Evolutionary conservation across 148 eudicot species (phyloP), one percentile per base, ranked within the genome.

Genomic region (Chenopodium album): DNA sequence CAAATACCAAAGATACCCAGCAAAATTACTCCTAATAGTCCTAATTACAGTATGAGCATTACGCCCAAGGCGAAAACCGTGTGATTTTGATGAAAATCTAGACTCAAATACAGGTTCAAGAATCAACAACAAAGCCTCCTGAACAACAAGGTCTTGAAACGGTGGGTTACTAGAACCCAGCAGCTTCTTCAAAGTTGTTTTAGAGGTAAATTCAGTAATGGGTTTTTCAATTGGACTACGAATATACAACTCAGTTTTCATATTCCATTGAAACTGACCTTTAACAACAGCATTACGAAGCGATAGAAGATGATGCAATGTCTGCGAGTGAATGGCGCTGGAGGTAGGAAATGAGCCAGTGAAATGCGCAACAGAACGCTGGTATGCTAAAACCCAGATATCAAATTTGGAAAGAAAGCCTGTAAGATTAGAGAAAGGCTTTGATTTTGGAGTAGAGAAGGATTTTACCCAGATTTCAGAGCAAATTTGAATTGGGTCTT

Each of bases 101-200:
- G 97, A 77, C 91, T 96, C 99, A 41, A 94, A 96, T 81, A 96
- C 73, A 1, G 99, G 99, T 76, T 96, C 99, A 52, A 96, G 90
- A 67, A 96, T 80, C 89, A 94, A 85, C 80, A 94, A 83, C 52
- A 94, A 46, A 54, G 90, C 90, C 83, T 96, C 98, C 78, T 96
- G 99, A 29, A 96, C 98, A 3, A 96, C 87, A 70, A 85, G 87
- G 85, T 96, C 98, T 48, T 96, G 99, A 81, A 96, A 96, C 46
- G 87, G 89, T 3, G 83, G 54, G 23, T 75, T 83, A 10, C 81
- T 75, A 20, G 86, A 86, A 1, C 59, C 79, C 75, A 88, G 50
- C 56, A 89, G 8, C 80, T 85, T 82, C 48, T 83, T 72, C 47
- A 91, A 41, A 82, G 86, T 89, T 16, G 84, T 71, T 56, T 78